Evolutionary conservation across 192 early-diverging fungal species (phyloP).

Genomic region (Backusella westeae): DNA sequence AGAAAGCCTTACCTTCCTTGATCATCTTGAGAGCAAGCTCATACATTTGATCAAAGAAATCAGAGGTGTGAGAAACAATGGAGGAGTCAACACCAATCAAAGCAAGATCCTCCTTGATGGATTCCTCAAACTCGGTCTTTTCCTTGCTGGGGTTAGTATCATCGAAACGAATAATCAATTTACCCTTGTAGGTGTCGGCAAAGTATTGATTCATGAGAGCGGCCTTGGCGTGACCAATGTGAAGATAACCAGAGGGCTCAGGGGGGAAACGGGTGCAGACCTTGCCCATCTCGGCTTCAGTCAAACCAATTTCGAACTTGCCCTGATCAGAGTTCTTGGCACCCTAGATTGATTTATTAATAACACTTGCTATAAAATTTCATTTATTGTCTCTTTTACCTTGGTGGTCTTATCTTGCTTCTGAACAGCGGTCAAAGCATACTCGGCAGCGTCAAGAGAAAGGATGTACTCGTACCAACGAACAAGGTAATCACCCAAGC

Average conservation of each 20-base stretch:
- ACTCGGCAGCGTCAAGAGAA: conserved; percentile 52
- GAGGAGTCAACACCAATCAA: conserved; percentile 84
- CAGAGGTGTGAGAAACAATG: conserved; percentile 83
- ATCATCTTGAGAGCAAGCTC: conserved; percentile 84
- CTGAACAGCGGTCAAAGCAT: conserved; percentile 44
- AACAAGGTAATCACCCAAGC: conserved; percentile 64
- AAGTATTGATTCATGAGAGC: conserved; percentile 97
- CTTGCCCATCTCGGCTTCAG: conserved; percentile 75
- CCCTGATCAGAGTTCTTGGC: conserved; percentile 73
- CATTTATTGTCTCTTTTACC: conserved; percentile 11
- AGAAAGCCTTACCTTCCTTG: conserved; percentile 86
- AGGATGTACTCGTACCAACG: conserved; percentile 82
- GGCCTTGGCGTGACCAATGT: conserved; percentile 99
- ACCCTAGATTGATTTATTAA: conserved; percentile 15
- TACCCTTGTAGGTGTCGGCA: conserved; percentile 87
- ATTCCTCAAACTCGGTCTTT: conserved; percentile 92
- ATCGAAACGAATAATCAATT: conserved; percentile 94
- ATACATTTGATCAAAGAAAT: conserved; percentile 88
- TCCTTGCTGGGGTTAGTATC: conserved; percentile 99
- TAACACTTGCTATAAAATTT: neutral
- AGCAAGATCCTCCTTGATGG: conserved; percentile 92
- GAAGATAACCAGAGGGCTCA: conserved; percentile 97
- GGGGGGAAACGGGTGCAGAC: conserved; percentile 99
- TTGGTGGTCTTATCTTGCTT: conserved; percentile 51
- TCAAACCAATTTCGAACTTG: conserved; percentile 89